Percentiles rank a stretch among this genome's conserved stretches.
phyloP scores from a whole-genome alignment of 2,329 filamentous ascomycete genomes.

The Talaromyces sp. region DNA sequence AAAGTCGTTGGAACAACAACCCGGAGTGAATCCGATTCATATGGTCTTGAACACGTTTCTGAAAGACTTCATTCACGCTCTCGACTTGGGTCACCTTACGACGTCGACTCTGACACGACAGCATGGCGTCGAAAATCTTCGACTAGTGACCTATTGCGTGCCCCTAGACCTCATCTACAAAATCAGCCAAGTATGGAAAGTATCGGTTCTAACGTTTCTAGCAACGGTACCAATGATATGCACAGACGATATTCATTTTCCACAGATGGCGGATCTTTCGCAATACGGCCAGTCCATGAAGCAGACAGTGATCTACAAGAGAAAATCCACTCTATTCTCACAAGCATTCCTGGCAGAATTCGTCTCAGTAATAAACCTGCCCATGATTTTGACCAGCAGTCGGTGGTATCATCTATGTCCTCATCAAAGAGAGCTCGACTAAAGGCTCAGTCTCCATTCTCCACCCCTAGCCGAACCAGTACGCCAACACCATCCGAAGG shows the following conservation, averaged over 20 bases:
- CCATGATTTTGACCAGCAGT: slow-evolving; percentile 29
- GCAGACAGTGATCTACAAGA: slow-evolving; percentile 67
- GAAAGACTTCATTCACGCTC: slow-evolving; percentile 9
- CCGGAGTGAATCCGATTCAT: slow-evolving; percentile 5
- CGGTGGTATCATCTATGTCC: slow-evolving; percentile 30
- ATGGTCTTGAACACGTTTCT: not conserved
- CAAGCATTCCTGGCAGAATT: slow-evolving; percentile 73
- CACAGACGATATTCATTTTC: slow-evolving; percentile 18
- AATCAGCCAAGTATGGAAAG: slow-evolving; percentile 15
- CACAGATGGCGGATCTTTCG: slow-evolving; percentile 32
- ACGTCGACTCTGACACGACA: slow-evolving; percentile 2
- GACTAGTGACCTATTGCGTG: slow-evolving; percentile 7
- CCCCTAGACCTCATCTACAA: slow-evolving; percentile 10
- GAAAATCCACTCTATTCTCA: slow-evolving; percentile 74
- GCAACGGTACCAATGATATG: slow-evolving; percentile 1
- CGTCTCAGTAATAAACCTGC: slow-evolving; percentile 56
- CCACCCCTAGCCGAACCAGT: slow-evolving; percentile 42
- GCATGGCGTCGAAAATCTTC: slow-evolving; percentile 11
- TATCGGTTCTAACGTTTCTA: slow-evolving; percentile 13
- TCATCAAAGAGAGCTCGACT: slow-evolving; percentile 39
- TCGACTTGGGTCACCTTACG: slow-evolving; percentile 14
- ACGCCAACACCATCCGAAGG: slow-evolving; percentile 64
- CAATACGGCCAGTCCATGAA: slow-evolving; percentile 36
- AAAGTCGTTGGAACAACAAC: slow-evolving; percentile 9
- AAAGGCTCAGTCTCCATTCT: slow-evolving; percentile 30